Evolutionary conservation across 148 eudicot species (phyloP), one percentile per base, ranked within the genome.

Genomic region (Pharnaceum exiguum): DNA sequence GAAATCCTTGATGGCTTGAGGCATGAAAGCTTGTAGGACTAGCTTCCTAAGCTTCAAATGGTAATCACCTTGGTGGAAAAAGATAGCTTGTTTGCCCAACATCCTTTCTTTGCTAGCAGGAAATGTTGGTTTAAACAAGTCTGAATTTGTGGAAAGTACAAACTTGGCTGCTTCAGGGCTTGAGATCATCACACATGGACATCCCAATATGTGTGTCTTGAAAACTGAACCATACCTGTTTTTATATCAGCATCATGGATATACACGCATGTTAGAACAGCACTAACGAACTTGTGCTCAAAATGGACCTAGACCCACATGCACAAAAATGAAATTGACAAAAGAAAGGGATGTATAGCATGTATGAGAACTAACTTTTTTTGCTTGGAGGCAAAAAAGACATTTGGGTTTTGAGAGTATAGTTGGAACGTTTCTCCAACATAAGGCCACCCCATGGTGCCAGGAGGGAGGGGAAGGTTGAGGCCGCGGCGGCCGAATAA

Each of bases 81-180:
- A 93, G 25, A 93, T 75, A 3, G 96, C 99, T 68, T 93, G 80
- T 71, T 86, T 93, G 3, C 99, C 99, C 46, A 93, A 62, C 90
- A 93, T 93, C 64, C 95, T 76, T 61, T 83, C 91, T 70, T 93
- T 93, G 69, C 99, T 88, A 2, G 96, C 96, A 1, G 99, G 99
- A 67, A 83, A 93, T 66, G 99, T 88, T 16, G 99, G 99, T 62
- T 93, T 93, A 31, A 93, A 93, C 30, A 93, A 82, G 37, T 85
- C 67, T 16, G 96, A 74, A 32, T 70, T 83, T 7, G 90, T 77
- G 1, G 79, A 72, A 1, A 93, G 74, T 29, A 93, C 90, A 37
- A 77, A 76, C 31, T 78, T 85, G 7, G 87, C 89, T 5, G 95
- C 99, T 38, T 80, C 96, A 3, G 96, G 91, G 62, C 86, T 83